Percentiles rank a stretch among this genome's conserved stretches.
These are phyloP conservation scores for Mycosphaerella sp. DNA, from an alignment of 2,329 filamentous ascomycete species.

Conservation along the genomic window DNA sequence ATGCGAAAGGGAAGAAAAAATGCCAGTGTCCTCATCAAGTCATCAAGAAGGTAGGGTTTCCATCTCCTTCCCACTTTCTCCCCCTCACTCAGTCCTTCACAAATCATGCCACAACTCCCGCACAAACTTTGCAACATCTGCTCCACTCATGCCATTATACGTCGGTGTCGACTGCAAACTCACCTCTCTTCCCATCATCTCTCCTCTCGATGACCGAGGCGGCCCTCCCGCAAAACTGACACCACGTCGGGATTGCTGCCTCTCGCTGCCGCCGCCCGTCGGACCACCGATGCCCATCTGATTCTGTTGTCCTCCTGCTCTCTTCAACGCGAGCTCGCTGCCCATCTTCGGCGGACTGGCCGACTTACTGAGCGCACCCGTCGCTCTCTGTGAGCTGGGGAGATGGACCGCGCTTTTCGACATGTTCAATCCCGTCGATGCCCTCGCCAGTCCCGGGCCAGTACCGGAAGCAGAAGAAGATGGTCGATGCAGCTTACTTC, in stretches of 20 bases:
- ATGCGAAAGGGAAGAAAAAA: too few species aligned
- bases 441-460: not conserved
- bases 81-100: not conserved
- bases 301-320: slow-evolving; percentile 9
- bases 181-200: slow-evolving; percentile 3
- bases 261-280: slow-evolving; percentile 8
- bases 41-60: not conserved
- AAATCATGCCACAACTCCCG: slow-evolving; percentile 7
- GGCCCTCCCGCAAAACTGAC: slow-evolving; percentile 26
- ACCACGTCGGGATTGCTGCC: slow-evolving; percentile 18
- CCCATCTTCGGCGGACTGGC: slow-evolving; percentile 17
- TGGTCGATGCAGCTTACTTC: slow-evolving; percentile 16
- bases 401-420: slow-evolving; percentile 24
- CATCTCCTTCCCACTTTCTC: too few species aligned
- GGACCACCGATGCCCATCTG: slow-evolving; percentile 1
- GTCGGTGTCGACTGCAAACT: not conserved
- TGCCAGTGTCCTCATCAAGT: not conserved
- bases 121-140: slow-evolving; percentile 4
- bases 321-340: slow-evolving; percentile 11
- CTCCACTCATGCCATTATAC: not conserved
- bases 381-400: slow-evolving; percentile 12
- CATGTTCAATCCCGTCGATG: slow-evolving; percentile 13
- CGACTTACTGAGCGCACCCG: slow-evolving; percentile 18
- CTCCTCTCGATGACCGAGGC: not conserved
- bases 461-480: not conserved